Base-by-base conservation (phyloP, 192 early-diverging fungal genomes). In the Backusella luteola region DNA sequence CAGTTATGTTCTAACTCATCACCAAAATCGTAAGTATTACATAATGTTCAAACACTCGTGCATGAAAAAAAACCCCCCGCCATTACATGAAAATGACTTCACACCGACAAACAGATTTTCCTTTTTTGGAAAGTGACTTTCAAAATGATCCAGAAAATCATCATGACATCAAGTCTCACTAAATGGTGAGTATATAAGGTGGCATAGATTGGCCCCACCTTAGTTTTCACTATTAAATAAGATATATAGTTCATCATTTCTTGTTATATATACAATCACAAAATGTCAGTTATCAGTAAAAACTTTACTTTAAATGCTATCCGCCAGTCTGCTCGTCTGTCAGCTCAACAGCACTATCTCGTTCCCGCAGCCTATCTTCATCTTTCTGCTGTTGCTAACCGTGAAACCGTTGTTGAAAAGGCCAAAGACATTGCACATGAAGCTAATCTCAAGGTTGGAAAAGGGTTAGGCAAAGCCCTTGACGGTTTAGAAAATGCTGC, bases 381-480 rank as follows among this genome's bases (percentile, higher is more conserved):
- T n/a, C 2, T 63, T 29, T 63, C 56, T 1, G 56, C 56, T 26
- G 23, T 63, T 63, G 11, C 56, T 26, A 23, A 29, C 12, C 56
- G 56, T 44, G 69, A 79, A 52, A 70, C 21, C 26, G 53, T 71
- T 1, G 34, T 75, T 52, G 79, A 76, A 26, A 76, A 71, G 15
- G 75, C 66, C 17, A 80, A 80, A 26, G 74, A 80, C 6, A 63
- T 80, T 53, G 79, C 66, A 36, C 74, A 80, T 38, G 75, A 80
- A 17, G 79, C 21, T 23, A 80, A 80, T 32, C 39, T 80, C 4
- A 80, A 80, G 70, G 79, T 34, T 46, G 79, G 79, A 52, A 7
- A 72, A 32, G 70, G 52, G 7, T 26, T 63, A 19, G 42, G 66
- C 0, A 39, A 66, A 26, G 56, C 21, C 12, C 19, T 63, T 12